These are phyloP conservation scores for Mortierella sp. DNA, from an alignment of 371 early-diverging fungal genomes.

Conservation along the genomic window DNA sequence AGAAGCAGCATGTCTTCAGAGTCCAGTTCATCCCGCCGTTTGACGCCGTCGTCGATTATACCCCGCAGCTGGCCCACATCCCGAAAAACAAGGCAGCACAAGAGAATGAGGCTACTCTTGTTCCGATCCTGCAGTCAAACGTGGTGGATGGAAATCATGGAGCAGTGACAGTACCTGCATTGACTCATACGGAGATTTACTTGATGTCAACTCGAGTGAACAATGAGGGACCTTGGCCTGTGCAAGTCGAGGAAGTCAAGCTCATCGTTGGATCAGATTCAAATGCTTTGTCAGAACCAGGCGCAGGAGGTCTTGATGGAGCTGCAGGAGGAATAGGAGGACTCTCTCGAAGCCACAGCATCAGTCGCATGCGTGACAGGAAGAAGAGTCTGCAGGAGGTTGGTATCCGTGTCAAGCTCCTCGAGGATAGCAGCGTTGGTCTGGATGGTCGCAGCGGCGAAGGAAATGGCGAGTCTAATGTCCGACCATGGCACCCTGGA, in stretches of 20 bases:
- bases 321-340: slow-evolving; percentile 1
- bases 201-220: slow-evolving; percentile 49
- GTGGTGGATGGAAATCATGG: slow-evolving; percentile 35
- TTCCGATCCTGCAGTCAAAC: slow-evolving; percentile 31
- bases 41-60: slow-evolving; percentile 47
- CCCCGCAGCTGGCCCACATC: slow-evolving; percentile 22
- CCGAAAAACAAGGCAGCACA: not conserved
- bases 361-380: slow-evolving; percentile 25
- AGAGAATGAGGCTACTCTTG: not conserved
- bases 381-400: slow-evolving; percentile 37
- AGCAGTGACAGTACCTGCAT: slow-evolving; percentile 43
- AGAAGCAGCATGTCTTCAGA: slow-evolving; percentile 51
- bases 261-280: slow-evolving; percentile 28
- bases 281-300: not conserved
- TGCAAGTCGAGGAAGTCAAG: slow-evolving; percentile 50
- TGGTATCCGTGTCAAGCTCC: slow-evolving; percentile 35
- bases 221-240: slow-evolving; percentile 55
- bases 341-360: slow-evolving; percentile 38
- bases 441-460: not conserved
- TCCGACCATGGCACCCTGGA: slow-evolving; percentile 36
- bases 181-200: slow-evolving; percentile 38
- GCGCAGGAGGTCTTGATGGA: not conserved
- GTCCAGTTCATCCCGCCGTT: slow-evolving; percentile 49
- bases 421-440: slow-evolving; percentile 19
- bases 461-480: not conserved